A percentile compares a stretch with the other conserved stretches of the same genome.
Evolutionary conservation across 164 flowering plant species (phyloP).

Genomic region (Chloranthus sessilifolius): DNA sequence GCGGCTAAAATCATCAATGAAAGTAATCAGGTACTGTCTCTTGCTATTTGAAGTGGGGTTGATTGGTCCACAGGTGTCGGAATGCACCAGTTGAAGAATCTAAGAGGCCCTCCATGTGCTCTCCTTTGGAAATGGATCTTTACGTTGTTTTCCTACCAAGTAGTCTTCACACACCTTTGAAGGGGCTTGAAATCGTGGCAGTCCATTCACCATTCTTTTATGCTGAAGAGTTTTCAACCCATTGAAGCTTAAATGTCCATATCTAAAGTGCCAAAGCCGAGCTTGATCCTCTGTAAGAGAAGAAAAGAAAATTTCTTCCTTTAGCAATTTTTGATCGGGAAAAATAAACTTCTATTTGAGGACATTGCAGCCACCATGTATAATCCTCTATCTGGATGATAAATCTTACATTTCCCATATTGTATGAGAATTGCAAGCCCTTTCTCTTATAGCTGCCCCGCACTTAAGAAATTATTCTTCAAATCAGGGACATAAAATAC

Average conservation of each 20-base stretch:
- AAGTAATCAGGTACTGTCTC: slow-evolving; percentile 1
- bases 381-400: too few species aligned
- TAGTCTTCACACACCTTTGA: not conserved
- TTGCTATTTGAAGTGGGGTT: not conserved
- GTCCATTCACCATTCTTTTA: not conserved
- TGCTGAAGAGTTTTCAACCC: not conserved
- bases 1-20: slow-evolving; percentile 3
- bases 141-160: slow-evolving; percentile 7
- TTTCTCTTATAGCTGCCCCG: slow-evolving; percentile 5
- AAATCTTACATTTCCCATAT: too few species aligned
- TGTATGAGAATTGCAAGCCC: too few species aligned
- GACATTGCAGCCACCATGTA: too few species aligned
- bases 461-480: slow-evolving; percentile 1
- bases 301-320: not conserved
- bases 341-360: slow-evolving; percentile 1
- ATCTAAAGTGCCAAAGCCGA: not conserved
- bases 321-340: not conserved
- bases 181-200: not conserved
- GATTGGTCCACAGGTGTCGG: slow-evolving; percentile 3
- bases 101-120: slow-evolving; percentile 3
- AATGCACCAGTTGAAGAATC: not conserved
- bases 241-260: too few species aligned
- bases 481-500: too few species aligned
- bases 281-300: not conserved
- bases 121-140: not conserved